Evolutionary conservation across 2,329 filamentous ascomycete species (phyloP), one percentile per base, ranked within the genome.

Genomic region (Tolypocladium paradoxum): DNA sequence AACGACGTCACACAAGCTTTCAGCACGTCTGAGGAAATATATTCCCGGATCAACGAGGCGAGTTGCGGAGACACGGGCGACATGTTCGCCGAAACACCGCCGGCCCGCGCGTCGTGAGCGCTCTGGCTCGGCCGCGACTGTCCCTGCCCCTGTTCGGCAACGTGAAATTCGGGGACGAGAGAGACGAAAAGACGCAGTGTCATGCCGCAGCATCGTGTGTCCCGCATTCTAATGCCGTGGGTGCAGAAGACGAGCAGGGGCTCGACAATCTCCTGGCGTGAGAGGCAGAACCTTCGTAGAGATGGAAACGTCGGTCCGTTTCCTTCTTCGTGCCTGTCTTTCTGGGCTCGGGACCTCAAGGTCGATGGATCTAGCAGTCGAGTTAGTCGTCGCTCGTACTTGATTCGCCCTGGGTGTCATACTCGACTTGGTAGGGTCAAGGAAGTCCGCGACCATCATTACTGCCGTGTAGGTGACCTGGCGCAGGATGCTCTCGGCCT

Each of bases 381-480:
- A 6, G 48, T 58, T 14, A 56, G 51, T 34, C 34, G 22, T 45
- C 4, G 27, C 38, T n/a, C 6, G 20, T 16, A 5, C 2, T 24
- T 16, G 16, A 34, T 6, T 5, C 16, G 34, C n/a, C 2, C n/a
- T 8, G 24, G 14, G 18, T 11, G 33, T 69, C 77, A 72, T 75
- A 85, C 82, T 84, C 67, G 70, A 76, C 71, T 82, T 74, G 49
- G 78, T 76, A 16, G 90, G 88, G 65, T 95, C 91, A 24, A 99
- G 76, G 61, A 97, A 84, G 60, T 90, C 88, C 8, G 90, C 89
- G 57, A 96, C 87, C 78, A 97, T 90, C 61, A 93, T 85, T 33
- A 96, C 90, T 1, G 91, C 89, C 4, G 90, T 90, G 68, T 95
- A 93, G 0, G 92, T 96, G 49, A 97, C 78, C 66, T 96, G 90